Evolutionary conservation across 306 rosid genomes (phyloP), one percentile per base, ranked within the genome.

Genomic region (Quercus agrifolia): DNA sequence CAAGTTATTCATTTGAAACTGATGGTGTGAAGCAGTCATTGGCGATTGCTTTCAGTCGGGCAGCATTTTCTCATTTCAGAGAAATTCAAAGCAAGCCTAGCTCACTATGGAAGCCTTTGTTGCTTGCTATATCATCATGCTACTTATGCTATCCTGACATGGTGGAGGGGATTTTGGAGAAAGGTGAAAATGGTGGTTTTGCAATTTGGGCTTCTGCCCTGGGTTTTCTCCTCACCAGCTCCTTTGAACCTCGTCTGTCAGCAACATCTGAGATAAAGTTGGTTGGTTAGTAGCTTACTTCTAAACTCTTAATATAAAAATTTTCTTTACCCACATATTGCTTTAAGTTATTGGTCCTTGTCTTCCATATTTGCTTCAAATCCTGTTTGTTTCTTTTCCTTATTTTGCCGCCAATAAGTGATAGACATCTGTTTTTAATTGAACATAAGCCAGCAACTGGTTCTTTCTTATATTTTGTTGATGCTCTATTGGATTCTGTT

Each of bases 101-200:
- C 76, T 63, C 97, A 63, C 87, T 90, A 17, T 93, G 96, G 97
- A 93, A 93, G 85, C 93, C 98, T 69, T 80, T 93, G 55, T 75
- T 92, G 87, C 92, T 93, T 77, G 91, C 92, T 75, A 83, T 92
- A 73, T 83, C 96, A 80, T 90, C 98, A 56, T 93, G 98, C 87
- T 93, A 92, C 83, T 71, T 93, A 83, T 89, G 94, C 80, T 88
- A 81, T 90, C 98, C 97, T 74, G 92, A 90, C 71, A 66, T 76
- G 73, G 85, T 93, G 62, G 92, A 90, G 88, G 85, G 89, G 76
- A 71, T 90, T 76, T 76, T 93, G 84, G 93, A 91, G 76, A 88
- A 90, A 80, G 87, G 75, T 74, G 89, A 83, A 81, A 80, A 76
- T 38, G 90, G 91, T 80, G 94, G 94, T 69, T 59, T 92, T 12